Base-by-base conservation (phyloP, 2,329 filamentous ascomycete genomes). In the Neonectria faginata region DNA sequence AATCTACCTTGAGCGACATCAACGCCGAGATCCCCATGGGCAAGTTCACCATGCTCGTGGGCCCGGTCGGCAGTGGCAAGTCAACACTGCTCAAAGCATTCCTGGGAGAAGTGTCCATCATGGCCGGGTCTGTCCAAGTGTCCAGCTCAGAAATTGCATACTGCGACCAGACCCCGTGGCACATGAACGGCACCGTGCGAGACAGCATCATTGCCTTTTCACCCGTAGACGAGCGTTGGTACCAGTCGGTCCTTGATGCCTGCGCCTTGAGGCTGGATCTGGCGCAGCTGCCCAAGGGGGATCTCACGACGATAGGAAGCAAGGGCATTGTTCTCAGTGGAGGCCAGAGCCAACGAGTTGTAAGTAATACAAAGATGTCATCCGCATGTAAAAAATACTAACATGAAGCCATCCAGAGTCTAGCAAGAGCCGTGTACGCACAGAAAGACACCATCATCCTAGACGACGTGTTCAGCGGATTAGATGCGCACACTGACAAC, bases 281-380 rank as follows among this genome's bases (percentile, higher is more conserved):
- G 2, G 22, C 29, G 0, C 65, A 67, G 7, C 69, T 80, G 2
- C 72, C 77, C 0, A 54, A 73, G 0, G 77, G 79, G 12, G 78
- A 80, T 36, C 64, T 69, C 3, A 79, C 78, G 0, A 65, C 65
- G 1, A 73, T 79, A n/a, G 79, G 80, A 2, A 79, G 73, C 10
- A 77, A 76, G 45, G 79, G 80, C 0, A 76, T 79, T 16, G 73
- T 72, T 0, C 66, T 82, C 9, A 81, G 79, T 5, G 80, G 80
- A 22, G 80, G 79, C 0, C 78, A 81, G 62, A 77, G 73, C 7
- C 75, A 78, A 29, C 68, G 78, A 16, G 64, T 80, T 12, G 73
- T 68, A 58, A 50, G 68, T 65, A 20, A 16, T 10, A 20, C 36
- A n/a, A 41, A 31, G 6, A 1, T 22, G 22, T 27, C 11, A 48